Conservation (phyloP, 345 rosid species). For the Clausena lansium region DNA sequence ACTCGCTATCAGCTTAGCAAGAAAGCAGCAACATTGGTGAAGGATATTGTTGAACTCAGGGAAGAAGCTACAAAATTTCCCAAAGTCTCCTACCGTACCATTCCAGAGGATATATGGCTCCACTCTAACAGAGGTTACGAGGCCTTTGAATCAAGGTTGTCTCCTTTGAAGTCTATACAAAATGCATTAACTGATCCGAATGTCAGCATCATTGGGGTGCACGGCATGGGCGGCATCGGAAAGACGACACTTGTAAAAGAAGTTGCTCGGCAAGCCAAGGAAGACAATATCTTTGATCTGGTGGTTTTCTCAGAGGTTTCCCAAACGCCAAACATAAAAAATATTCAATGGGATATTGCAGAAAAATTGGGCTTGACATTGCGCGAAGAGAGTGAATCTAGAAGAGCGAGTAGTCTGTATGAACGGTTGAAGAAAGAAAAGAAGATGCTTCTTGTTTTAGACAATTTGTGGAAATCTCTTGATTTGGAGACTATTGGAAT, state of each 20-base stretch:
- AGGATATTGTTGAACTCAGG: no score
- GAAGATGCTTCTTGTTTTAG: not conserved
- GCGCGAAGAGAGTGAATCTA: no score
- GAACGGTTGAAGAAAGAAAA: no score
- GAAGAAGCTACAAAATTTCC: no score
- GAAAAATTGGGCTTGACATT: no score
- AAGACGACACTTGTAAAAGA: not conserved
- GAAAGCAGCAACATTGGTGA: no score
- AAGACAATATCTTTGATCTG: not conserved
- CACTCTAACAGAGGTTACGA: not conserved
- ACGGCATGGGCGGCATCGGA: not conserved
- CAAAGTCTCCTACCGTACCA: no score
- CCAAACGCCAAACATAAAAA: no score
- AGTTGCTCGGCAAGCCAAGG: not conserved
- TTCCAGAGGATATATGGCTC: not conserved
- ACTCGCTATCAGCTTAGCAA: no score
- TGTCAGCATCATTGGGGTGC: conserved; percentile 2
- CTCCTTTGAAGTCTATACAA: not conserved
- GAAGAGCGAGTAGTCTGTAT: no score
- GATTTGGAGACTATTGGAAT: not conserved
- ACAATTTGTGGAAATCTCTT: not conserved
- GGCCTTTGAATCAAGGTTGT: no score
- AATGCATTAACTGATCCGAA: conserved; percentile 6
- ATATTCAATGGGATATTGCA: no score
- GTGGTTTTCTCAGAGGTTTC: not conserved